Evolutionary conservation across 257 asterid genomes (phyloP).

Genomic region (Parsonsia alboflavescens): DNA sequence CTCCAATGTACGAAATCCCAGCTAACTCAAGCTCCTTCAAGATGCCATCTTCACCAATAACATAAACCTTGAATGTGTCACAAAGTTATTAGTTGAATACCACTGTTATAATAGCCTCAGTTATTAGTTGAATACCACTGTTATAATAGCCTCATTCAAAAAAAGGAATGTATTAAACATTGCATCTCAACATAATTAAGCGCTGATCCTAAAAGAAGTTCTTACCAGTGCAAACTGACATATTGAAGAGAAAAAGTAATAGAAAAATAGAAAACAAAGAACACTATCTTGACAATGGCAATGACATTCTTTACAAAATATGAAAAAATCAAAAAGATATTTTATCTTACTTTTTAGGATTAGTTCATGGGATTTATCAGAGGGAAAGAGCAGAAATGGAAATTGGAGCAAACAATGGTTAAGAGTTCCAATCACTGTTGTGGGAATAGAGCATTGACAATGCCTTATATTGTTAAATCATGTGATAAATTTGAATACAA

Average conservation of each 20-base stretch:
- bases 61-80: conserved; percentile 60
- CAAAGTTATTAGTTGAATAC: conserved; percentile 14
- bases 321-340: background rate
- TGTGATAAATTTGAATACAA: too few relatives aligned
- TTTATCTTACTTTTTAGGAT: background rate
- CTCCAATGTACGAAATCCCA: conserved; percentile 82
- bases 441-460: background rate
- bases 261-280: background rate
- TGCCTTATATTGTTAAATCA: background rate
- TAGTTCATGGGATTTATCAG: background rate
- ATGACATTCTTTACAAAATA: background rate
- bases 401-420: background rate
- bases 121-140: conserved; percentile 15
- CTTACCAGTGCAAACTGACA: background rate
- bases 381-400: too few relatives aligned
- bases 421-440: background rate
- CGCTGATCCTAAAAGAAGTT: background rate
- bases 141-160: background rate
- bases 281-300: background rate
- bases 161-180: background rate
- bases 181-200: background rate
- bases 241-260: background rate
- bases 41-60: conserved; percentile 96
- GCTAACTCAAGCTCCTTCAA: conserved; percentile 89
- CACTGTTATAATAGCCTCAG: background rate